A percentile compares a stretch with the other conserved stretches of the same genome.
phyloP scores from a whole-genome alignment of 352 stramenopile genomes.

The Phytopythium montanum region DNA sequence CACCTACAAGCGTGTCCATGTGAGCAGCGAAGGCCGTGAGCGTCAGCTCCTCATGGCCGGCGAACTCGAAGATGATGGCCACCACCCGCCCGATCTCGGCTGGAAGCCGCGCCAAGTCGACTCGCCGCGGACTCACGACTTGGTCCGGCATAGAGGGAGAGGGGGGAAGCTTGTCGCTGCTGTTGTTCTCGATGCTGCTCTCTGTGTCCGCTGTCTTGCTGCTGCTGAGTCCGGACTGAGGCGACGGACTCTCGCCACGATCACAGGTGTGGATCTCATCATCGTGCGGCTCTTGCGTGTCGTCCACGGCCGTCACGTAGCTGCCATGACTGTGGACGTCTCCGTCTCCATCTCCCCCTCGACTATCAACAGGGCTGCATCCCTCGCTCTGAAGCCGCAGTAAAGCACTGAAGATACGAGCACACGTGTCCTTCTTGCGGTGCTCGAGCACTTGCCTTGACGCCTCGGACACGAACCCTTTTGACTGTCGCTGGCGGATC shows the following conservation, averaged over 20 bases:
- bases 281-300: neutral
- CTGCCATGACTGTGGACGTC: neutral
- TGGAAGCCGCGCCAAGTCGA: constrained; percentile 45
- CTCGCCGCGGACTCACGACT: constrained; percentile 23
- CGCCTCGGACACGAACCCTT: constrained; percentile 54
- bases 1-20: constrained; percentile 63
- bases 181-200: neutral
- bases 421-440: constrained; percentile 59
- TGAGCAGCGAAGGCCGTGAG: constrained; percentile 32
- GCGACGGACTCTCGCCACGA: neutral
- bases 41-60: constrained; percentile 41
- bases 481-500: constrained; percentile 37
- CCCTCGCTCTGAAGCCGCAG: constrained; percentile 10
- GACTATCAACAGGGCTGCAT: neutral
- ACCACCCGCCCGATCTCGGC: constrained; percentile 51
- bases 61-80: constrained; percentile 64
- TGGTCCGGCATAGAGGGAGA: neutral
- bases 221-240: neutral
- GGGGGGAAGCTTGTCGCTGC: neutral
- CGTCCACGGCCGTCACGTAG: neutral
- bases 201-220: neutral
- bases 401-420: constrained; percentile 46
- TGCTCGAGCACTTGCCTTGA: constrained; percentile 50
- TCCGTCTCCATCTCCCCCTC: neutral
- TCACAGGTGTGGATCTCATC: neutral